Conservation (phyloP, 1,139 yeast genomes). For the Dujonia santamariae region DNA sequence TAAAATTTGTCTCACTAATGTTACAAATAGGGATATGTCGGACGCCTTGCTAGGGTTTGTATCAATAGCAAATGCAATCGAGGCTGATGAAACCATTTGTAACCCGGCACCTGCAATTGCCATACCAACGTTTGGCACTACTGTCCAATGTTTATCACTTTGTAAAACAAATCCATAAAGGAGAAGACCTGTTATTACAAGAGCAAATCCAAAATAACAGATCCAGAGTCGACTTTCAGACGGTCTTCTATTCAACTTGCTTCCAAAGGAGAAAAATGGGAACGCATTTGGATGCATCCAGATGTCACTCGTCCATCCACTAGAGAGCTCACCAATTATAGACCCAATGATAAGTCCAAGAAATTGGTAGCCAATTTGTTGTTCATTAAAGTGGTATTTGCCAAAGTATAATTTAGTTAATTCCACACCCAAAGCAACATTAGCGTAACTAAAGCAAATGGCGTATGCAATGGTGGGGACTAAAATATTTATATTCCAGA, state of each 20-base stretch:
- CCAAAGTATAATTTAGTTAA: constrained; percentile 15
- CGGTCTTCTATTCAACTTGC: not conserved
- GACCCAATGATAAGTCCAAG: constrained; percentile 17
- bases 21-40: constrained; percentile 16
- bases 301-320: constrained; percentile 18
- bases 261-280: not conserved
- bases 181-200: constrained; percentile 15
- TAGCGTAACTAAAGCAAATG: constrained; percentile 16
- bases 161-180: constrained; percentile 17
- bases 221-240: constrained; percentile 17
- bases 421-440: constrained; percentile 20
- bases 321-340: constrained; percentile 17
- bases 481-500: constrained; percentile 11
- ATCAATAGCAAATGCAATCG: constrained; percentile 18
- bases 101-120: constrained; percentile 17
- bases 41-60: constrained; percentile 12
- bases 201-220: constrained; percentile 16
- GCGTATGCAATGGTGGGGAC: constrained; percentile 17
- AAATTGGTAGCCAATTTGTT: constrained; percentile 19
- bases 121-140: constrained; percentile 18
- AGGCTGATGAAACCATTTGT: constrained; percentile 17
- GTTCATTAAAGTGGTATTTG: constrained; percentile 16
- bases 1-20: constrained; percentile 15
- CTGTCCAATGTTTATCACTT: constrained; percentile 11
- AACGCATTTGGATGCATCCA: constrained; percentile 11